phyloP scores from a whole-genome alignment of 495 filamentous ascomycete genomes.

The Alectoria sarmentosa region DNA sequence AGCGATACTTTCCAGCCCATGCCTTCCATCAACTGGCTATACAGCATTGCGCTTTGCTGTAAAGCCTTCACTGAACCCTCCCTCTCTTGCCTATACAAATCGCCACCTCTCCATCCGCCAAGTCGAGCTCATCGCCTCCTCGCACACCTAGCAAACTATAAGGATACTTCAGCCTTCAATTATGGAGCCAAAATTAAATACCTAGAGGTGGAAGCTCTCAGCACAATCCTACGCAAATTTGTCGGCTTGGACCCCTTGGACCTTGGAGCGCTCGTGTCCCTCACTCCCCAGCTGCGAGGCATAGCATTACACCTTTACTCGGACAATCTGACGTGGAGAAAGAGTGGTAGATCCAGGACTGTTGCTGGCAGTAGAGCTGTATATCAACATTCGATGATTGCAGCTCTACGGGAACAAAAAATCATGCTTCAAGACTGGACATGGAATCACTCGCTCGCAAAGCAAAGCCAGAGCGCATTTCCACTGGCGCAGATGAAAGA shows the following conservation, averaged over 20 bases:
- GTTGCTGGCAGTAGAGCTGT: constrained; percentile 44
- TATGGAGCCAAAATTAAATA: constrained; percentile 64
- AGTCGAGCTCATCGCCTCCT: constrained; percentile 43
- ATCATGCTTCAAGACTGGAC: constrained; percentile 59
- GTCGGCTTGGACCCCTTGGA: constrained; percentile 43
- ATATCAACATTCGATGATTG: constrained; percentile 55
- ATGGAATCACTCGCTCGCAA: constrained; percentile 60
- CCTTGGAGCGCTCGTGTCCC: constrained; percentile 36
- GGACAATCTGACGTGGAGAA: constrained; percentile 12
- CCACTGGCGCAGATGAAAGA: constrained; percentile 44
- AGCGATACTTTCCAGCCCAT: constrained; percentile 37
- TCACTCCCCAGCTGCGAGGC: constrained; percentile 37
- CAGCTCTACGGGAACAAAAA: constrained; percentile 41
- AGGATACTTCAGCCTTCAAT: constrained; percentile 38
- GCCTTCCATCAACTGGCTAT: constrained; percentile 52
- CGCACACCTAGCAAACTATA: constrained; percentile 39
- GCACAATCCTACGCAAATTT: constrained; percentile 38
- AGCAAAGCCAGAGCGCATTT: constrained; percentile 4
- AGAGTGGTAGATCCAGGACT: neutral
- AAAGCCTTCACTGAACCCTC: constrained; percentile 65
- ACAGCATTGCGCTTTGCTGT: constrained; percentile 54
- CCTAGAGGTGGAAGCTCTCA: constrained; percentile 57
- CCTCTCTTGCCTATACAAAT: constrained; percentile 63
- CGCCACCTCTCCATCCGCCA: constrained; percentile 54
- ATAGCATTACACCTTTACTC: constrained; percentile 19